Base-by-base conservation (phyloP, 345 rosid species). In the Erodium maritimum region DNA sequence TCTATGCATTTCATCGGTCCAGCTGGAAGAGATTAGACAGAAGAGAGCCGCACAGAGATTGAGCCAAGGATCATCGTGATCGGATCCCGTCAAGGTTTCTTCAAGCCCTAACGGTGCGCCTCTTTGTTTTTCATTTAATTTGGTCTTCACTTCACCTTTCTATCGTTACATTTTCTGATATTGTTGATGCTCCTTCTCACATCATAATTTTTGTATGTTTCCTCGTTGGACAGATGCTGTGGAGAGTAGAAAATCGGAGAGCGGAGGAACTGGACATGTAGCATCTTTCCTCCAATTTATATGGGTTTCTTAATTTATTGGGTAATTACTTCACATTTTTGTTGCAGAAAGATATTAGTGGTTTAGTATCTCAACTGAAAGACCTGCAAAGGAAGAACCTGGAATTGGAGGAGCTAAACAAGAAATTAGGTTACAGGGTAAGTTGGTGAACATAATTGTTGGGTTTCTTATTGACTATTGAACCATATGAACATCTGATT, bases 1-100 rank as follows among this genome's bases (percentile, higher is more conserved):
- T 29, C 0, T 29, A 29, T 29, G 5, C 1, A 29, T n/a, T 42
- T 19, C 59, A 33, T n/a, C 73, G 61, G 54, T 64, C 23, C 70
- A 93, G 99, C 57, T 93, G 78, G 86, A 93, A 66, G 99, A 93
- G 71, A 93, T 93, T 71, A 91, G 94, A 55, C 94, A 80, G 68
- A 93, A 93, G 60, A 77, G 95, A 80, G 95, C 99, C 0, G 94
- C 91, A 9, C 91, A 89, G 76, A 83, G 93, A 77, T 69, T 84
- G 34, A 78, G 78, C 84, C 82, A 85, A 72, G 68, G 85, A 9
- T 64, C 84, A 20, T 89, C 96, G 1, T 91, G 93, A 18, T 81
- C 95, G 51, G 98, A 89, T 84, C 96, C 85, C 29, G 67, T 76
- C 73, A 74, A 69, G 34, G 66, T 66, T 60, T 23, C 67, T 55